Evolutionary conservation across 1,284 basidiomycete species (phyloP).

Genomic region (Filobasidium uniguttulatum): DNA sequence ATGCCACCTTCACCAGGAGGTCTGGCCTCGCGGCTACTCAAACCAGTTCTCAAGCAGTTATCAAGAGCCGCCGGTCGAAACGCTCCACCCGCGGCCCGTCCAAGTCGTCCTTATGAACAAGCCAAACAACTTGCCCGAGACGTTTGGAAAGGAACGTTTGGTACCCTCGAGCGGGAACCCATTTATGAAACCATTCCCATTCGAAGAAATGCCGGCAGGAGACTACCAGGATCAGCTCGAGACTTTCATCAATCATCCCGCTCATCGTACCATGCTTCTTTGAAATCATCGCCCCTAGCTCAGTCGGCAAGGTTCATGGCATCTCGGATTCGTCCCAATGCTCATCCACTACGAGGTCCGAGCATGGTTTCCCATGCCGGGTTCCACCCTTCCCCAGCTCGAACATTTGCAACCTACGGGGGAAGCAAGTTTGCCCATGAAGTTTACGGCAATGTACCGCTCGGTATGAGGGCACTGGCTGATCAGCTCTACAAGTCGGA

Average conservation of each 20-base stretch:
- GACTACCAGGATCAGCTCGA: background rate
- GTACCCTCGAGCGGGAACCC: constrained; percentile 5
- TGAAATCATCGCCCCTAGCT: background rate
- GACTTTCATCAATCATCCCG: constrained; percentile 1
- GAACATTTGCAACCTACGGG: constrained; percentile 11
- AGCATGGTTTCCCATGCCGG: constrained; percentile 3
- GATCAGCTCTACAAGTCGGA: constrained; percentile 26
- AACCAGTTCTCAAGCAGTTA: background rate
- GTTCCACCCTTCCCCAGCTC: constrained; percentile 5
- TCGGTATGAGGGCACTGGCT: constrained; percentile 7
- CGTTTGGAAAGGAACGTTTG: constrained; percentile 10
- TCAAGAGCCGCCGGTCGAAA: background rate
- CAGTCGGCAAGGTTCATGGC: background rate
- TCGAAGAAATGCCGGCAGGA: background rate
- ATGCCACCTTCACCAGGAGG: background rate
- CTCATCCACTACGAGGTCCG: constrained; percentile 3
- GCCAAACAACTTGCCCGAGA: constrained; percentile 7
- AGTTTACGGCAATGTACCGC: constrained; percentile 6
- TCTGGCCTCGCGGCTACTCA: background rate
- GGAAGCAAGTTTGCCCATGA: constrained; percentile 5
- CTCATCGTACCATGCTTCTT: background rate
- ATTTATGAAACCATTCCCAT: constrained; percentile 8
- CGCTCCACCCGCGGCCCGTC: background rate
- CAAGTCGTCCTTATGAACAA: constrained; percentile 1
- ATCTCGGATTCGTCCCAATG: constrained; percentile 3